phyloP scores from a whole-genome alignment of 352 stramenopile genomes.

The Pythium volutum region DNA sequence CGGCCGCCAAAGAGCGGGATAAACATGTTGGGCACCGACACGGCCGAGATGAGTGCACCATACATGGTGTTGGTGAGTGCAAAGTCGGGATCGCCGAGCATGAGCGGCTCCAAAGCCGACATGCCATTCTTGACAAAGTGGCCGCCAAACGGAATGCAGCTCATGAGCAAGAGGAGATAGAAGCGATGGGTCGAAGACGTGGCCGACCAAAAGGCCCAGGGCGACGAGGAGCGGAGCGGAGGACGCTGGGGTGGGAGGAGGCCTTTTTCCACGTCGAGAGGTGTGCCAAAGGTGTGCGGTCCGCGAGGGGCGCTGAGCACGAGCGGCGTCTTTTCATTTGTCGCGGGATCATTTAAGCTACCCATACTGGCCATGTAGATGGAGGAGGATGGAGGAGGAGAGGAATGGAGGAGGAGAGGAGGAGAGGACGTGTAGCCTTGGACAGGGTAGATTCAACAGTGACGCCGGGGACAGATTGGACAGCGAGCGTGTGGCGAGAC shows the following conservation, averaged over 20 bases:
- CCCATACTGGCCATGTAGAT: conserved; percentile 21
- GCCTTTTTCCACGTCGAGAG: background rate
- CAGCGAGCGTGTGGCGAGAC: background rate
- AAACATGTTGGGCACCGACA: conserved; percentile 85
- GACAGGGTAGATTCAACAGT: background rate
- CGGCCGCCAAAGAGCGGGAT: conserved; percentile 73
- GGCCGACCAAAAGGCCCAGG: conserved; percentile 71
- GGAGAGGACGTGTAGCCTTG: background rate
- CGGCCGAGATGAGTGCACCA: conserved; percentile 70
- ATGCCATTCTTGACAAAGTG: conserved; percentile 90
- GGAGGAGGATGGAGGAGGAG: background rate
- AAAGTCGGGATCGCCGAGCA: conserved; percentile 73
- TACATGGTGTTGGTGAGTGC: conserved; percentile 86
- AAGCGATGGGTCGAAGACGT: conserved; percentile 70
- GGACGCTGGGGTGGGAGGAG: conserved; percentile 10
- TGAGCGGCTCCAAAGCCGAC: conserved; percentile 76
- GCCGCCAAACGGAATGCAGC: conserved; percentile 77
- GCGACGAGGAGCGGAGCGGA: conserved; percentile 35
- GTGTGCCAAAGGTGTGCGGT: background rate
- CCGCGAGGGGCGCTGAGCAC: conserved; percentile 15
- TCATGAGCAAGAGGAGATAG: conserved; percentile 83
- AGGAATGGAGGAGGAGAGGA: background rate
- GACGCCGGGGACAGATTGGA: background rate
- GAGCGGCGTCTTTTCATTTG: conserved; percentile 23
- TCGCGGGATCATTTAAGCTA: conserved; percentile 11